Conservation (phyloP, 371 early-diverging fungal genomes). For the Mortierella polycephala region DNA sequence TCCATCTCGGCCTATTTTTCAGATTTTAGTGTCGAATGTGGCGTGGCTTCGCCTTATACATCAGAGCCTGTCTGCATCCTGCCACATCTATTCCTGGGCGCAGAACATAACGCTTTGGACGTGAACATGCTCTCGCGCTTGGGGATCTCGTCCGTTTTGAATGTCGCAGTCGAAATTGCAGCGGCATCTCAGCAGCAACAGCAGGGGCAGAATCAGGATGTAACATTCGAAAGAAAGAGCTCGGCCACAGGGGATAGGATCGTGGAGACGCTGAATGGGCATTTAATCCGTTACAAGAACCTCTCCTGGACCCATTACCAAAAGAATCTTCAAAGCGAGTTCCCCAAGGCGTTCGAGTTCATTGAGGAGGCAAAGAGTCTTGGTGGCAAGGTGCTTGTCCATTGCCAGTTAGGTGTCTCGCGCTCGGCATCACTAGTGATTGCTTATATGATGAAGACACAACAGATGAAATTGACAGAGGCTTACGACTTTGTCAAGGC, state of each 20-base stretch:
- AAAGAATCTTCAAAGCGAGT: conserved; percentile 70
- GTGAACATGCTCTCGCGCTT: conserved; percentile 51
- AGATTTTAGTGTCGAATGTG: conserved; percentile 47
- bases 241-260: conserved; percentile 8
- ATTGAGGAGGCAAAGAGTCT: conserved; percentile 72
- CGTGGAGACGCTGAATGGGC: conserved; percentile 13
- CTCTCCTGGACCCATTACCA: conserved; percentile 85
- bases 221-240: background rate
- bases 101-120: conserved; percentile 65
- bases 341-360: conserved; percentile 73
- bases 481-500: conserved; percentile 84
- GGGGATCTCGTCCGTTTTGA: conserved; percentile 69
- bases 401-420: conserved; percentile 92
- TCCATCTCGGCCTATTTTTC: conserved; percentile 52
- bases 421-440: conserved; percentile 89
- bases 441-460: conserved; percentile 86
- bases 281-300: conserved; percentile 68
- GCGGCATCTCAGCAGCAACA: conserved; percentile 18
- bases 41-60: conserved; percentile 49
- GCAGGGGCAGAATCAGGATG: conserved; percentile 3
- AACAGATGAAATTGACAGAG: conserved; percentile 66
- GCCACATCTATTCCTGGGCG: conserved; percentile 78
- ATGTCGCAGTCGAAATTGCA: conserved; percentile 78
- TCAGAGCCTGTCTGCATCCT: conserved; percentile 71
- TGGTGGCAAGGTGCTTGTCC: conserved; percentile 78